Base-by-base conservation (phyloP, 345 rosid genomes). In the Acer campestre region DNA sequence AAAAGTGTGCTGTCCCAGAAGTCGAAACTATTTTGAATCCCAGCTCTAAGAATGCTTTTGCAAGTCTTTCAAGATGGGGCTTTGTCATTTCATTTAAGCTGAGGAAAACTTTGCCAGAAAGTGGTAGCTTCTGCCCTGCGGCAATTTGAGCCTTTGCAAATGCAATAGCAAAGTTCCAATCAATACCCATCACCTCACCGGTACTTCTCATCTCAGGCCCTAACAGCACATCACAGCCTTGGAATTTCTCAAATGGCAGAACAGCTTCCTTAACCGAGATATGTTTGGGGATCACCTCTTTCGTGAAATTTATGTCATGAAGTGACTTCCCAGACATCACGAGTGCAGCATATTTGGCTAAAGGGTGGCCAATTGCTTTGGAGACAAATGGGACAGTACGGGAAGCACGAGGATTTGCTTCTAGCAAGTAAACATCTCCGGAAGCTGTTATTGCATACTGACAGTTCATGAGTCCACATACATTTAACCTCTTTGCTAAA, bases 191-290 rank as follows among this genome's bases (percentile, higher is more conserved):
- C 64, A 91, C 98, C 86, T 94, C 97, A 44, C 97, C 98, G 10
- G 99, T 96, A 83, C 98, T 96, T 82, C 88, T 85, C 99, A 96
- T 96, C 86, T 96, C 97, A 59, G 98, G 98, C 55, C 99, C 99
- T 75, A 96, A 85, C 75, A 94, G 73, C 70, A 96, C 95, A 76
- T 96, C 99, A 77, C 95, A 94, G 22, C 99, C 99, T 75, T 86
- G 98, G 83, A 96, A 96, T 82, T 89, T 96, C 81, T 88, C 97
- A 81, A 96, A 96, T 10, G 99, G 99, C 62, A 96, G 90, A 62
- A 96, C 98, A 61, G 97, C 99, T 88, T 96, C 99, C 86, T 96
- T 94, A 29, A 92, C 98, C 2, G 98, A 90, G 46, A 96, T 81
- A 51, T 96, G 98, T 70, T 82, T 68, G 17, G 99, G 98, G 75